Evolutionary conservation across 2,329 filamentous ascomycete genomes (phyloP), one percentile per base, ranked within the genome.

Genomic region (Sporothrix brunneoviolacea): DNA sequence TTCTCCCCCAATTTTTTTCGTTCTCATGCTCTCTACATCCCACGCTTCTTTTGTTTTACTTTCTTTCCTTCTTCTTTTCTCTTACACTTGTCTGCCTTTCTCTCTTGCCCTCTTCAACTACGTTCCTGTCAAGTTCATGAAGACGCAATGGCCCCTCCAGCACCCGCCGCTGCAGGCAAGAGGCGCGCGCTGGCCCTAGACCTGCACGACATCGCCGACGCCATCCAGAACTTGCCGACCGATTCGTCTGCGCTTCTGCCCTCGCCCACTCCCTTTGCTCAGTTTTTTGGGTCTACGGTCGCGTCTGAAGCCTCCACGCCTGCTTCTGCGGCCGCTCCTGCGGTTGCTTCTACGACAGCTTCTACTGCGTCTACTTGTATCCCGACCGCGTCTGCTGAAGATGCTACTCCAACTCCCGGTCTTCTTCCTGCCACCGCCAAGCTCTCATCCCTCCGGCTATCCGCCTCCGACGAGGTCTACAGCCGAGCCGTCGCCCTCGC

Each of bases 121-220:
- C 18, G 12, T 27, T 16, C 7, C 39, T 33, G 7, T 16, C 10
- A 4, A 4, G n/a, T n/a, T 7, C 10, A 27, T 27, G 6, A 7
- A 19, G 36, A 21, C 36, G n/a, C 33, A 27, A 40, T 48, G 37
- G 22, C 41, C n/a, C 38, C 27, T 22, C 24, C 22, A 13, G 19
- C 22, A 4, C 9, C 40, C 22, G 19, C 32, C 4, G n/a, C 28
- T 32, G 19, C 43, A 21, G 43, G 41, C 41, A 50, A 48, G 30
- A 48, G 36, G 4, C 51, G 45, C 13, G 39, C 42, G 4, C 27
- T 39, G 12, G 38, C 53, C 1, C 19, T 49, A 3, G 35, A 53
- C 33, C 33, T 56, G 6, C 43, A 47, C 2, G 44, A 49, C 19
- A 48, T 48, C 7, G 32, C 38, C 16, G 10, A 38, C 3, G 54